Percentiles rank a stretch among this genome's conserved stretches.
These are phyloP conservation scores for Coniochaeta hoffmannii DNA, from an alignment of 2,329 filamentous ascomycete species.

Conservation along the genomic window DNA sequence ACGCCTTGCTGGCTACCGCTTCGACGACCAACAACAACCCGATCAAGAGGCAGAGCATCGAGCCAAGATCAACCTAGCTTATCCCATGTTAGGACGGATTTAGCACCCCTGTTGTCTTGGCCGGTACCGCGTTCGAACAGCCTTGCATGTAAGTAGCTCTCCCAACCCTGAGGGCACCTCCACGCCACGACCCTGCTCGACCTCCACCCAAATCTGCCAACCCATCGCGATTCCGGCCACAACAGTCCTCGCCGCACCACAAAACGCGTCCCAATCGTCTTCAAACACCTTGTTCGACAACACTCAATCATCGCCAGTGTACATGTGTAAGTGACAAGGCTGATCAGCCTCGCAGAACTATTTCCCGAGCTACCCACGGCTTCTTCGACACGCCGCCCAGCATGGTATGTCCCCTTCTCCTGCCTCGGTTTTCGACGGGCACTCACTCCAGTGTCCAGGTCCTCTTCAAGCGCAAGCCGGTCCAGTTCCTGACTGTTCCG, in stretches of 20 bases:
- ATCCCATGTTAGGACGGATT: slow-evolving; percentile 8
- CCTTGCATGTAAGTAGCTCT: slow-evolving; percentile 12
- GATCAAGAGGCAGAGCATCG: neutral
- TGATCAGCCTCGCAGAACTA: slow-evolving; percentile 15
- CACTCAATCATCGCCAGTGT: neutral
- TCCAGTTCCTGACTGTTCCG: slow-evolving; percentile 69
- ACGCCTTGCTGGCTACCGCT: neutral
- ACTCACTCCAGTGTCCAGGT: slow-evolving; percentile 52
- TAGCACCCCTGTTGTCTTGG: slow-evolving; percentile 9
- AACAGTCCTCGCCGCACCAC: slow-evolving; percentile 11
- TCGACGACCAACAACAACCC: neutral
- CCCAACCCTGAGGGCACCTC: slow-evolving; percentile 7
- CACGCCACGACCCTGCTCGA: slow-evolving; percentile 12
- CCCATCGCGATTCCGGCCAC: slow-evolving; percentile 15
- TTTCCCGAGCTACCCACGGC: slow-evolving; percentile 5
- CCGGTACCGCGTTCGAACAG: slow-evolving; percentile 10
- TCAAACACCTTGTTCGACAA: slow-evolving; percentile 7
- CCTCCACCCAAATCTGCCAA: slow-evolving; percentile 12
- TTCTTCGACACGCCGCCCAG: slow-evolving; percentile 9
- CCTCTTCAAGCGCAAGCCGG: slow-evolving; percentile 91
- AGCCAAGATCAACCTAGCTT: slow-evolving; percentile 2
- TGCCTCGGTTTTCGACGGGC: slow-evolving; percentile 9
- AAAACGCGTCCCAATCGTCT: slow-evolving; percentile 16
- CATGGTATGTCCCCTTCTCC: slow-evolving; percentile 25
- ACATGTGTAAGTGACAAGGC: slow-evolving; percentile 8